Conservation (phyloP, 768 basidiomycete genomes). For the Collybia nuda region DNA sequence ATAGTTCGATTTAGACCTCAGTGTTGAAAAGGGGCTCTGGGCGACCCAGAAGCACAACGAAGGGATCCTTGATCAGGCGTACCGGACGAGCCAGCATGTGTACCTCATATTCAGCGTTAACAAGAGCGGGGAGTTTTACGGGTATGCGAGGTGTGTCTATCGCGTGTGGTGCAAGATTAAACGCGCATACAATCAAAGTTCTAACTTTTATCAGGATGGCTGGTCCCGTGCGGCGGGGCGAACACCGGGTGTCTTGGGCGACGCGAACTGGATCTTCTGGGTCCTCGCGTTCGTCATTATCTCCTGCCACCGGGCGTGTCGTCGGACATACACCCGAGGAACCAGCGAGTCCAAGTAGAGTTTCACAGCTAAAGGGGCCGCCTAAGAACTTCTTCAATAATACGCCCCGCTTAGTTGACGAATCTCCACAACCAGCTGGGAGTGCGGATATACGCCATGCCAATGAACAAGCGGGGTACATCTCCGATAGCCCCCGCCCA, state of each 20-base stretch:
- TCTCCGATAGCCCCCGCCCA: conserved; percentile 1
- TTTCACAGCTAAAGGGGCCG: not conserved
- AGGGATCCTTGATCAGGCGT: conserved; percentile 88
- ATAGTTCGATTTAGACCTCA: conserved; percentile 77
- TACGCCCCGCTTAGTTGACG: conserved; percentile 37
- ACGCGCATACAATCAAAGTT: conserved; percentile 1
- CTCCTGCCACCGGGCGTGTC: conserved; percentile 14
- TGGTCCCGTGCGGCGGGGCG: conserved; percentile 55
- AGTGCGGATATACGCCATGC: not conserved
- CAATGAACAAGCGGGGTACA: not conserved
- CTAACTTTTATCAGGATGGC: conserved; percentile 55
- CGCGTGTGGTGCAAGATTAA: not conserved
- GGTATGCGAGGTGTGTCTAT: conserved; percentile 72
- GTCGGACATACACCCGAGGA: conserved; percentile 8
- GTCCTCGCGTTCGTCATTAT: conserved; percentile 26
- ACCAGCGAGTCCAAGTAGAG: not conserved
- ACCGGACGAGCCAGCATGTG: conserved; percentile 86
- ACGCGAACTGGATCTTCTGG: conserved; percentile 35
- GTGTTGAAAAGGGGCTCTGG: conserved; percentile 80
- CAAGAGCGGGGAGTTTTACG: conserved; percentile 92
- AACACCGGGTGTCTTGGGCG: conserved; percentile 59
- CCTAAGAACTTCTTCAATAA: conserved; percentile 33
- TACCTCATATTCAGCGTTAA: conserved; percentile 92
- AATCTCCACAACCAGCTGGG: conserved; percentile 38
- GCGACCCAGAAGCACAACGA: conserved; percentile 94